Base-by-base conservation (phyloP, 2,329 filamentous ascomycete genomes). In the Eurotiales sp. region DNA sequence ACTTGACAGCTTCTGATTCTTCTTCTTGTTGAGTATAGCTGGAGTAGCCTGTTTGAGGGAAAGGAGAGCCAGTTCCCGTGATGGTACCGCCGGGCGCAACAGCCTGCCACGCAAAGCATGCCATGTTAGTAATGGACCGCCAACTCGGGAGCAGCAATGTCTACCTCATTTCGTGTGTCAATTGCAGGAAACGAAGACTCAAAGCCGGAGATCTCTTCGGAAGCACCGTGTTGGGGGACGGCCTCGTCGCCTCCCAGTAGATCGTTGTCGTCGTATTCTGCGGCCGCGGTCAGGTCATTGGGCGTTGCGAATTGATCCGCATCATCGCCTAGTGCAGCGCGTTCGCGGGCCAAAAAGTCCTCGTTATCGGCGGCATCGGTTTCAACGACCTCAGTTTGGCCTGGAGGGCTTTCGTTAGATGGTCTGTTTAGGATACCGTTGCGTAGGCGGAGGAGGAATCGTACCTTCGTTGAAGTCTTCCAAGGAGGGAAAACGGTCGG, bases 111-210 rank as follows among this genome's bases (percentile, higher is more conserved):
- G 41, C 41, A 50, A 47, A 49, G 36, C n/a, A 52, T 41, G 25
- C 40, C 42, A 56, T 27, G 21, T 55, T 55, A 64, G 57, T 53
- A 49, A 40, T 46, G 34, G 22, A 11, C 11, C 41, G 15, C 10
- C 17, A 8, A 40, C 25, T 27, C 25, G 39, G 32, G 32, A 52
- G 27, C 14, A 37, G 47, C 11, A 41, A 45, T 50, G 44, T 72
- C 57, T 72, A 90, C 88, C 74, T 91, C 82, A 65, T 90, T 90
- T 71, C 76, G 72, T 44, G 79, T 82, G 62, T 84, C 81, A 59
- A 99, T 84, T 51, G 90, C 88, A 25, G 93, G 93, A 71, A 96
- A 99, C 56, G 90, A 90, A 69, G 83, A 89, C 73, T 96, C 88
- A 62, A 97, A 97, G 56, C 79, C 79, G 40, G 73, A 72, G 58